A percentile compares a stretch with the other conserved stretches of the same genome.
These are phyloP conservation scores for Oryza punctata DNA, from an alignment of 176 grass and related monocot species.

Conservation along the genomic window DNA sequence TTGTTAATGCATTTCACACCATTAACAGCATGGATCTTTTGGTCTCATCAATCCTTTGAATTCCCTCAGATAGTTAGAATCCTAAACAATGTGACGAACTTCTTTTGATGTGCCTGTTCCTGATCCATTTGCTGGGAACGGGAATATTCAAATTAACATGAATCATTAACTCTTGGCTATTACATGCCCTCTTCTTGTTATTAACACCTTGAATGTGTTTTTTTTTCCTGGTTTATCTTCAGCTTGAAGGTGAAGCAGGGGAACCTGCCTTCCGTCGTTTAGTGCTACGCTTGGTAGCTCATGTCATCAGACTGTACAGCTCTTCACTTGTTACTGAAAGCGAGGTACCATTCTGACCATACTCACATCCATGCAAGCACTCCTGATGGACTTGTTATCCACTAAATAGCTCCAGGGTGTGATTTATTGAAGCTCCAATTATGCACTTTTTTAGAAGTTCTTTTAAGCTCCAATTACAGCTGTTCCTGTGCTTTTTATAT, in stretches of 20 bases:
- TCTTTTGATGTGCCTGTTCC: conserved; percentile 21
- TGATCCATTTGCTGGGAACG: conserved; percentile 14
- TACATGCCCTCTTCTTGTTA: conserved; percentile 1
- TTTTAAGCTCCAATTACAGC: not conserved
- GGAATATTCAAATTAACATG: conserved; percentile 3
- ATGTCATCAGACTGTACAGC: conserved; percentile 97
- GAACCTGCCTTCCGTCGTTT: conserved; percentile 92
- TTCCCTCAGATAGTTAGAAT: conserved; percentile 14
- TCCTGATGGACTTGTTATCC: not conserved
- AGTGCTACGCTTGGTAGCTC: conserved; percentile 91
- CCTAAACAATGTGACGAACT: not conserved
- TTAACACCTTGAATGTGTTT: conserved; percentile 19
- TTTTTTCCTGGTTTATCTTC: conserved; percentile 40
- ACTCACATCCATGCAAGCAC: conserved; percentile 9
- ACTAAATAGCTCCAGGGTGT: not conserved
- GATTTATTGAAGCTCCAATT: conserved; percentile 9
- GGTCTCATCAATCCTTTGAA: not conserved
- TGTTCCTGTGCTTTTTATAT: not conserved
- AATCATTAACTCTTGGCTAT: conserved; percentile 17
- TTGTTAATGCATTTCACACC: conserved; percentile 16
- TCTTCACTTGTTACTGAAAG: conserved; percentile 97
- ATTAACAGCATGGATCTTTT: not conserved
- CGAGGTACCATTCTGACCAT: conserved; percentile 63
- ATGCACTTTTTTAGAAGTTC: not conserved
- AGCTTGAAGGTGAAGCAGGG: conserved; percentile 97